Conservation (phyloP, 2,329 filamentous ascomycete species). For the Thielaviopsis cerberus region DNA sequence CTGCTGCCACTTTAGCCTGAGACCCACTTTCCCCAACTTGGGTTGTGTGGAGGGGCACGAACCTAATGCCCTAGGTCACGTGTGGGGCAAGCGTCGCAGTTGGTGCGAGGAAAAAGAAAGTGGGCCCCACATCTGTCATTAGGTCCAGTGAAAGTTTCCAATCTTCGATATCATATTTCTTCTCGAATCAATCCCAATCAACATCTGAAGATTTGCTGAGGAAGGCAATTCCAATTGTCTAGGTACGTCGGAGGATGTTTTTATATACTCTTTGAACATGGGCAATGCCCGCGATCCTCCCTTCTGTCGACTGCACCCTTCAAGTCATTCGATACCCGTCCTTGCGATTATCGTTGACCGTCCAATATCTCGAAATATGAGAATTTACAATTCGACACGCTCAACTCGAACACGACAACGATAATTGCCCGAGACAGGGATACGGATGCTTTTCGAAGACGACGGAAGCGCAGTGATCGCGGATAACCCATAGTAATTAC, state of each 20-base stretch:
- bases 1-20: constrained; percentile 2
- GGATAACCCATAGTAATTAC: constrained; percentile 15
- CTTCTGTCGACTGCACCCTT: constrained; percentile 6
- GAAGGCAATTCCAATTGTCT: constrained; percentile 45
- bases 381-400: neutral
- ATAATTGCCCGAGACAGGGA: neutral
- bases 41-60: constrained; percentile 11
- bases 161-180: constrained; percentile 10
- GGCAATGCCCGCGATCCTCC: constrained; percentile 4
- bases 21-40: constrained; percentile 1
- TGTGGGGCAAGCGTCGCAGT: neutral
- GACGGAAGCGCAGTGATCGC: neutral
- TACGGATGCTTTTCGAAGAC: neutral
- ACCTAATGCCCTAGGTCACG: constrained; percentile 13
- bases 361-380: neutral
- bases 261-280: constrained; percentile 5
- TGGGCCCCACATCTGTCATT: constrained; percentile 14
- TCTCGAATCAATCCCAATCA: constrained; percentile 18
- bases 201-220: constrained; percentile 42
- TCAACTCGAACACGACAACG: neutral
- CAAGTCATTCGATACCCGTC: constrained; percentile 2
- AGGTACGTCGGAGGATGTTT: constrained; percentile 41
- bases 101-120: constrained; percentile 7
- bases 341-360: neutral
- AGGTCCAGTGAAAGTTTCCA: constrained; percentile 13